Base-by-base conservation (phyloP, 768 basidiomycete genomes). In the Lepiota venenata region DNA sequence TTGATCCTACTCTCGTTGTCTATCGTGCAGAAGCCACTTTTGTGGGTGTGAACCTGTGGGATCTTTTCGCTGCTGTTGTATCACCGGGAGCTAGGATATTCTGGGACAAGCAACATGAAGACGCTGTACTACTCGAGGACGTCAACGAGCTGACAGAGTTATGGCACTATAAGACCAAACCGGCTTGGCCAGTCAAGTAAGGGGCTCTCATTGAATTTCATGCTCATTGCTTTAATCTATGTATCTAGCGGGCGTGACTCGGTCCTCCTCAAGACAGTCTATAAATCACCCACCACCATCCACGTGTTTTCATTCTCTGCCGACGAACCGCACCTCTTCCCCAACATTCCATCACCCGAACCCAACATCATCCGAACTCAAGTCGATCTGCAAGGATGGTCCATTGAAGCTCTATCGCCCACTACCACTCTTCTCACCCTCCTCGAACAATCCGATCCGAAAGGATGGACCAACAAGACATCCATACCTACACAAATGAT, bases 321-420 rank as follows among this genome's bases (percentile, higher is more conserved):
- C 0, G 93, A 98, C 59, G 93, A 98, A 60, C 82, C 82, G 48
- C 83, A 89, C 52, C 77, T 97, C 12, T 97, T 98, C 69, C 87
- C 92, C 0, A 79, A 76, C 57, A 80, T 82, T 58, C 91, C 80
- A 43, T 74, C 74, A 10, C 74, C 71, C 1, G 91, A 90, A 46
- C 84, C 88, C 0, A 88, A 81, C 60, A 80, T 88, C 47, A 96
- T 97, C 57, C 88, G 95, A 6, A 92, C 91, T 0, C 95, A 98
- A 67, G 87, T 96, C n/a, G 94, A 97, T 66, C 75, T 99, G n/a
- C 94, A 93, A 71, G 97, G 96, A 44, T 98, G 95, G 91, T 91
- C 96, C 0, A 93, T 99, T 61, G 96, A 98, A 69, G 82, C 90
- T 0, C 75, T 99, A 8, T 98, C 95, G 0, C 97, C 96, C 0